A percentile compares a stretch with the other conserved stretches of the same genome.
phyloP scores from a whole-genome alignment of 2,329 filamentous ascomycete genomes.

The Penicillium vulpinum region DNA sequence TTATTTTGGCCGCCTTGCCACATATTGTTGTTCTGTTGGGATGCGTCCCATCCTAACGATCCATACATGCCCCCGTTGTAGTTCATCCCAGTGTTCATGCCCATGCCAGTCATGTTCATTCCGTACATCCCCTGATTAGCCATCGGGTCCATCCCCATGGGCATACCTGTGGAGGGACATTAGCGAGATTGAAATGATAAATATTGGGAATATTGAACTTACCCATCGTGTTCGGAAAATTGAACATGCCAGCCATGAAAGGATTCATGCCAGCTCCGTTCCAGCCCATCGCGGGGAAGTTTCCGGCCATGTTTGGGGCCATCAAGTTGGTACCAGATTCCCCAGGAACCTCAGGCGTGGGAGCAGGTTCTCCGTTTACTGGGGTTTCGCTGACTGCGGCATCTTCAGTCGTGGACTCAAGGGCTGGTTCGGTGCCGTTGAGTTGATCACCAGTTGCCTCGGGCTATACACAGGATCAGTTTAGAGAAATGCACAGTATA shows the following conservation, averaged over 20 bases:
- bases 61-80: conserved; percentile 65
- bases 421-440: conserved; percentile 10
- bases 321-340: conserved; percentile 27
- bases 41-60: conserved; percentile 69
- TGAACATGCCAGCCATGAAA: conserved; percentile 49
- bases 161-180: conserved; percentile 61
- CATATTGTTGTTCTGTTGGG: conserved; percentile 60
- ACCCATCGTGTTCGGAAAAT: conserved; percentile 90
- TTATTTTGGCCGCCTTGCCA: conserved; percentile 86
- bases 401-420: conserved; percentile 16
- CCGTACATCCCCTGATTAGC: conserved; percentile 52
- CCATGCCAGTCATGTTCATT: conserved; percentile 87
- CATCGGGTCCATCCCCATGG: conserved; percentile 75
- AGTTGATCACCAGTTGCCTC: conserved; percentile 13
- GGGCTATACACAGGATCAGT: conserved; percentile 13
- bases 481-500: background rate
- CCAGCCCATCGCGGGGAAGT: conserved; percentile 62
- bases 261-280: conserved; percentile 68
- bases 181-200: conserved; percentile 22
- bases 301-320: conserved; percentile 49
- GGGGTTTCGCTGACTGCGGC: background rate
- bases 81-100: conserved; percentile 74
- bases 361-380: background rate
- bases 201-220: conserved; percentile 43
- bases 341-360: background rate